phyloP scores from a whole-genome alignment of 23 red algal species.

The Chondrus crispus region DNA sequence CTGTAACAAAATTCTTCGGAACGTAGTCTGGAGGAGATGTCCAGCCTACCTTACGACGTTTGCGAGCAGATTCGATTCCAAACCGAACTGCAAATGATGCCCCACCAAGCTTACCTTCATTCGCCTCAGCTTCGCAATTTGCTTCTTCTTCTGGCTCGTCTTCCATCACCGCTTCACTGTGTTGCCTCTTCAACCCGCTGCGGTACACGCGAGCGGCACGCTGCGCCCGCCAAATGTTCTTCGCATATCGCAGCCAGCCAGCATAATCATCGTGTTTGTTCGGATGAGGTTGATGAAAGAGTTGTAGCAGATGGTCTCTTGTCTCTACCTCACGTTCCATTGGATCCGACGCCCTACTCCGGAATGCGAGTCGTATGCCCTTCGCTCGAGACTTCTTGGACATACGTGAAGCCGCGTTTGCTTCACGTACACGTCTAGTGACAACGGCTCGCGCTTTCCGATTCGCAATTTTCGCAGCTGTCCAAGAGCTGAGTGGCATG shows the following conservation, averaged over 20 bases:
- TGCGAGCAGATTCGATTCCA: not conserved
- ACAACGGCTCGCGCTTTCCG: conserved; percentile 33
- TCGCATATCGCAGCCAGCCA: conserved; percentile 65
- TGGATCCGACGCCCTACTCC: conserved; percentile 10
- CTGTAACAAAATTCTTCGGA: conserved; percentile 36
- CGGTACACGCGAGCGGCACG: conserved; percentile 31
- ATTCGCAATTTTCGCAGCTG: conserved; percentile 30
- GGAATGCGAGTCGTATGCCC: not conserved
- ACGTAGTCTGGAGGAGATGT: conserved; percentile 4
- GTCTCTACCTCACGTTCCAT: not conserved
- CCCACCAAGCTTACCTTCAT: not conserved
- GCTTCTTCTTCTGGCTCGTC: conserved; percentile 7
- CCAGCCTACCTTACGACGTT: not conserved
- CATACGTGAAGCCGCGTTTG: not conserved
- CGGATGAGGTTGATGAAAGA: conserved; percentile 35
- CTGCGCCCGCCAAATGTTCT: conserved; percentile 69
- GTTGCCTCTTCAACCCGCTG: conserved; percentile 25
- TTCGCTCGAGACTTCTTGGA: not conserved
- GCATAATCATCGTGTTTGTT: conserved; percentile 41
- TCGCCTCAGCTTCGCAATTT: not conserved
- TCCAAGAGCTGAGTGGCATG: conserved; percentile 34
- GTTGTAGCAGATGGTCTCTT: conserved; percentile 10
- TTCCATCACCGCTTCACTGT: not conserved
- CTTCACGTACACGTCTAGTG: not conserved
- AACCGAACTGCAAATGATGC: conserved; percentile 39